Base-by-base conservation (phyloP, 2,329 filamentous ascomycete species). In the Nannizziopsis barbatae region DNA sequence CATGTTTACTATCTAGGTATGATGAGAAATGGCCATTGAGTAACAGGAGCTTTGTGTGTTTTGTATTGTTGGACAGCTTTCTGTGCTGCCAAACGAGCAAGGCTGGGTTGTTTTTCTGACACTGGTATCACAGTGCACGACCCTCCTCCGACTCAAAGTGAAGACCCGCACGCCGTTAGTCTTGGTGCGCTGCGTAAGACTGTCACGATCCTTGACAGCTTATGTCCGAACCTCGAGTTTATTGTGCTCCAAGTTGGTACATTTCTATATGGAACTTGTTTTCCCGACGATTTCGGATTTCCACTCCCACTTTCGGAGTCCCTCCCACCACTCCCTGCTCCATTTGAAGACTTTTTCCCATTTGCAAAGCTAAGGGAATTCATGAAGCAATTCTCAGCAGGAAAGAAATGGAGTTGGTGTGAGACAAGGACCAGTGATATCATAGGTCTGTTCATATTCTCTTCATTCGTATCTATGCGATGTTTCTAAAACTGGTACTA, bases 161-260 rank as follows among this genome's bases (percentile, higher is more conserved):
- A 27, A 15, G 48, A 50, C 22, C 48, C 48, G 18, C 39, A 32
- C 6, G 48, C 42, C 12, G 7, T 41, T 32, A 37, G 48, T 30
- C 20, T 50, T 14, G 31, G 33, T 22, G 43, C 42, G 33, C 56
- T 62, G 9, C 46, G 36, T 1, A 55, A 50, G 10, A 56, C 56
- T 0, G 52, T 60, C 5, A 45, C 49, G 7, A 52, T 52, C 1
- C 38, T 62, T 4, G 55, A 61, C 27, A 50, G 18, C 12, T 47
- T 61, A 5, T 56, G 53, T 1, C 53, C 63, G 22, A 7, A 27
- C 22, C 15, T 46, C 62, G 33, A 40, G 17, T 70, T 69, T 47
- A 59, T 71, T 9, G 62, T 68, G 6, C 58, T 70, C 11, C 67
- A 66, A 15, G 70, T 67, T 1, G 69, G 68, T 22, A 67, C 66